These are phyloP conservation scores for Abrus pulchellus DNA, from an alignment of 306 rosid species.

Conservation along the genomic window DNA sequence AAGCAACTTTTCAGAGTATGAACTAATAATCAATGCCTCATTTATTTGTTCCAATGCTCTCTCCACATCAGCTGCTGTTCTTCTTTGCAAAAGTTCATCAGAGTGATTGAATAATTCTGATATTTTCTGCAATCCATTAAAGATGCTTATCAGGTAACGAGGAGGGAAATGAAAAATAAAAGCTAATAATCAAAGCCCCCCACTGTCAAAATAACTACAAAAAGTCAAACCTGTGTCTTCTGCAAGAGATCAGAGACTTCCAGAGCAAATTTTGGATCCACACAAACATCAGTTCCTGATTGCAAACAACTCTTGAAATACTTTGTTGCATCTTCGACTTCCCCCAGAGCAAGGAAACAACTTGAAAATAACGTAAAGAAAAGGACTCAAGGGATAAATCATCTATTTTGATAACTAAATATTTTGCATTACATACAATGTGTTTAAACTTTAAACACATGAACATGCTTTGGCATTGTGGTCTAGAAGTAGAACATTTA, in stretches of 20 bases:
- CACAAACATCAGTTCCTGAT: not conserved
- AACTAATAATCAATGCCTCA: slow-evolving; percentile 19
- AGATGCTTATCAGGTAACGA: not conserved
- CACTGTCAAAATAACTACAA: not conserved
- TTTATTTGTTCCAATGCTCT: slow-evolving; percentile 13
- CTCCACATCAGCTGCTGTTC: slow-evolving; percentile 9
- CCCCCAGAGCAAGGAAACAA: slow-evolving; percentile 27
- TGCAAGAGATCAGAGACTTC: slow-evolving; percentile 26
- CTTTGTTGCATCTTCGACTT: not conserved
- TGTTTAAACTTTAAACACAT: not conserved
- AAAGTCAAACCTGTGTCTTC: slow-evolving; percentile 16
- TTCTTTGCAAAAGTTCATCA: slow-evolving; percentile 24
- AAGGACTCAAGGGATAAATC: not conserved
- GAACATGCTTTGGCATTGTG: too few relatives aligned
- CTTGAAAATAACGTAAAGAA: not conserved
- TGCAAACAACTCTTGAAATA: not conserved
- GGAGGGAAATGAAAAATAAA: slow-evolving; percentile 1
- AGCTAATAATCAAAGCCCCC: not conserved
- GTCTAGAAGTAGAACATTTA: not conserved
- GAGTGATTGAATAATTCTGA: slow-evolving; percentile 22
- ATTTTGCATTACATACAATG: slow-evolving; percentile 1
- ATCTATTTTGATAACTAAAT: not conserved
- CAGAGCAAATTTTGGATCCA: not conserved
- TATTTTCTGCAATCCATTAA: slow-evolving; percentile 6
- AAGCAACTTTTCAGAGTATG: slow-evolving; percentile 16